Evolutionary conservation across 2,329 filamentous ascomycete species (phyloP).

Genomic region (Aspergillus aculeatinus): DNA sequence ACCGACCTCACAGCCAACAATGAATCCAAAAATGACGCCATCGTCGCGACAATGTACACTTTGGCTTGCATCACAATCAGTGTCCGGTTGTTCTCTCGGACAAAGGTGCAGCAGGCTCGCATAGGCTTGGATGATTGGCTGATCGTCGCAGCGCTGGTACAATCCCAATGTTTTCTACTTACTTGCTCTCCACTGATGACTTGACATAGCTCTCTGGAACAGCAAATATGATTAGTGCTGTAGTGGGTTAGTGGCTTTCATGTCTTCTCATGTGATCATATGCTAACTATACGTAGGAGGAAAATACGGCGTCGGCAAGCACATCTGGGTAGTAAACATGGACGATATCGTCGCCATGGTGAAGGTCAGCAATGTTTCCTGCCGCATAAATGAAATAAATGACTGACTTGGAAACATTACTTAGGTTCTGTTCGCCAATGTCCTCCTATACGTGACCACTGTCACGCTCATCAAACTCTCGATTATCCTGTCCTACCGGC

Average conservation of each 20-base stretch:
- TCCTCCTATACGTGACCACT: slow-evolving; percentile 16
- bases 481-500: slow-evolving; percentile 21
- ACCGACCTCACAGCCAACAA: background rate
- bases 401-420: background rate
- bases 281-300: slow-evolving; percentile 7
- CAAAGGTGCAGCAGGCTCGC: background rate
- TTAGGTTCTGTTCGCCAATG: slow-evolving; percentile 18
- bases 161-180: background rate
- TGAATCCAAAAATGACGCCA: background rate
- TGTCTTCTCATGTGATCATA: too few species aligned
- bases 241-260: background rate
- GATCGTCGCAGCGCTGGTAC: slow-evolving; percentile 1
- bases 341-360: slow-evolving; percentile 11
- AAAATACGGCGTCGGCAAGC: slow-evolving; percentile 17
- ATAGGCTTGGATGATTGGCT: slow-evolving; percentile 4
- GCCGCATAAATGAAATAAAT: background rate
- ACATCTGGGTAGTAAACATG: slow-evolving; percentile 17
- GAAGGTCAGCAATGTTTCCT: background rate
- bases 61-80: background rate
- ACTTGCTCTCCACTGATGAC: background rate
- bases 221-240: slow-evolving; percentile 2
- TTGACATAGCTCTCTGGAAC: background rate
- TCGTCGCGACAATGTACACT: background rate
- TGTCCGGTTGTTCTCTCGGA: slow-evolving; percentile 1
- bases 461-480: slow-evolving; percentile 20